Evolutionary conservation across 1,284 basidiomycete species (phyloP).

Genomic region (Ustilago loliicola): DNA sequence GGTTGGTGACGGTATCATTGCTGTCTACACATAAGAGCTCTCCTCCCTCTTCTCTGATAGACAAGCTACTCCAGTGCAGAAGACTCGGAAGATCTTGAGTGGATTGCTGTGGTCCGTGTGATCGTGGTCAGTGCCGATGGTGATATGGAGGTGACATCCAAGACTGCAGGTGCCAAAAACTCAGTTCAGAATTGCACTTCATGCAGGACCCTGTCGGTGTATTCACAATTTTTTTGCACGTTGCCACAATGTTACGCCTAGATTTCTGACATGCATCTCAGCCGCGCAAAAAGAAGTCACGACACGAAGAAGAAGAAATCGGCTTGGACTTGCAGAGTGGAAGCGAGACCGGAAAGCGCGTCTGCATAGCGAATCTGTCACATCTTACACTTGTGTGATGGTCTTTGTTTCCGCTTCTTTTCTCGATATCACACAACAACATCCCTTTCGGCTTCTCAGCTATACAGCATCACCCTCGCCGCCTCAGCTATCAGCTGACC

Average conservation of each 20-base stretch:
- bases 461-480: neutral
- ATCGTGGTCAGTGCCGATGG: too few species aligned
- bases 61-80: too few species aligned
- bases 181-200: neutral
- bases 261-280: neutral
- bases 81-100: too few species aligned
- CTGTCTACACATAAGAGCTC: too few species aligned
- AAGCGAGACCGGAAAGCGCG: slow-evolving; percentile 11
- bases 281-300: neutral
- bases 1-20: neutral
- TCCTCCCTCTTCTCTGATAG: too few species aligned
- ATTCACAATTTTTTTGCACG: neutral
- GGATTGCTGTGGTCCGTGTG: too few species aligned
- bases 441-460: neutral
- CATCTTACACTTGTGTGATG: slow-evolving; percentile 7
- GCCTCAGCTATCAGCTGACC: neutral
- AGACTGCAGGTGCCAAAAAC: too few species aligned
- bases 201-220: neutral
- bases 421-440: slow-evolving; percentile 5
- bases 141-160: too few species aligned
- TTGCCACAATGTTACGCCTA: neutral
- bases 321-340: neutral
- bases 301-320: slow-evolving; percentile 11
- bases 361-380: slow-evolving; percentile 11
- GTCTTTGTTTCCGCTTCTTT: slow-evolving; percentile 9